A percentile compares a stretch with the other conserved stretches of the same genome.
Evolutionary conservation across 352 stramenopile species (phyloP).

Genomic region (Phytophthora multivora): DNA sequence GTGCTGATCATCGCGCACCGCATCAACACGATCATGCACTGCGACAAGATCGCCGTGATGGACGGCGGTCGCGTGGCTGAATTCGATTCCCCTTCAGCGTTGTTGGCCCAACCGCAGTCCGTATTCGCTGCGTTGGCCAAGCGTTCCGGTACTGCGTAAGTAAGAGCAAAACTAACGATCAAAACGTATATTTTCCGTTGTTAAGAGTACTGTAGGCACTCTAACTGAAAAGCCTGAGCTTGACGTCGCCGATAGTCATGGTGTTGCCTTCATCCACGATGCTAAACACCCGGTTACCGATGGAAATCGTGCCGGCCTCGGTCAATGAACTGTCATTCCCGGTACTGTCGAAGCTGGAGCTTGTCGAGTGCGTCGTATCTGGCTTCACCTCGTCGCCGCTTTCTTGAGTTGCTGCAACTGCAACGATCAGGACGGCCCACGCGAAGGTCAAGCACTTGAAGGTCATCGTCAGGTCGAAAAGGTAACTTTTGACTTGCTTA

Average conservation of each 20-base stretch:
- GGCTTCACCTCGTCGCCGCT: background rate
- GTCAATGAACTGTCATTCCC: background rate
- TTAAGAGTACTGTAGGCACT: background rate
- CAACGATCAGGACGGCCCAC: background rate
- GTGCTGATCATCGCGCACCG: constrained; percentile 95
- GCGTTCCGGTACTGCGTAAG: constrained; percentile 15
- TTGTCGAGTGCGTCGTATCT: background rate
- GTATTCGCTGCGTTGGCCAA: constrained; percentile 71
- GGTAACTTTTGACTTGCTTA: background rate
- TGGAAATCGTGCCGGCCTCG: constrained; percentile 23
- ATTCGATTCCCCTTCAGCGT: constrained; percentile 75
- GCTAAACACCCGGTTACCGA: constrained; percentile 18
- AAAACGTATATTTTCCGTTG: background rate
- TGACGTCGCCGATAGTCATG: constrained; percentile 18
- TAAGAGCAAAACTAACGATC: background rate
- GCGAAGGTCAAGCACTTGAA: background rate
- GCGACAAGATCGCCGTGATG: constrained; percentile 23
- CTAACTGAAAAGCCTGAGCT: constrained; percentile 14
- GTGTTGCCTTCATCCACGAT: constrained; percentile 12
- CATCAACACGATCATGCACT: constrained; percentile 95
- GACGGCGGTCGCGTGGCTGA: constrained; percentile 82
- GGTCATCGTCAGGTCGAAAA: background rate
- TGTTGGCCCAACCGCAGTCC: constrained; percentile 77
- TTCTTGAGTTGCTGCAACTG: constrained; percentile 1
- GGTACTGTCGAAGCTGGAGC: background rate